Evolutionary conservation across 73 alveolate species (phyloP).

Genomic region (Blepharisma japonicum): DNA sequence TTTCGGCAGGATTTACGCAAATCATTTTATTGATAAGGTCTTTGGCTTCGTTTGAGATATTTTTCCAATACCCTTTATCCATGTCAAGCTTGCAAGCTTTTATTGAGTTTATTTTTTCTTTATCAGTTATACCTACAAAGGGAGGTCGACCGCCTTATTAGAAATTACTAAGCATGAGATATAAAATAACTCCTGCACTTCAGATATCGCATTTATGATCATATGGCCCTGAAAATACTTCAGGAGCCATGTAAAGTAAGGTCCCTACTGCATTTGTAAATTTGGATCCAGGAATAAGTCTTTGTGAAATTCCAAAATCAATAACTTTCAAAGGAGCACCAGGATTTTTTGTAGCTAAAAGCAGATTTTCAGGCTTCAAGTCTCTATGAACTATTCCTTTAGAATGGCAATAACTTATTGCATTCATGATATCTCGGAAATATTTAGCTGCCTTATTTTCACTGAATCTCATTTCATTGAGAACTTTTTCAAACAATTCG

Average conservation of each 20-base stretch:
- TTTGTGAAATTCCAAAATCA: constrained; percentile 80
- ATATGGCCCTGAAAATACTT: constrained; percentile 46
- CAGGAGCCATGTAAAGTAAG: constrained; percentile 59
- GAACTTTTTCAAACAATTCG: constrained; percentile 74
- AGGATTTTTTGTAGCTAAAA: constrained; percentile 69
- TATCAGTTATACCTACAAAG: too few relatives aligned
- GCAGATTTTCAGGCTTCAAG: constrained; percentile 89
- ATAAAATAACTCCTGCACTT: constrained; percentile 58
- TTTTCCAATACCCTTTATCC: background rate
- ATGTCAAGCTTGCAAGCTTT: too few relatives aligned
- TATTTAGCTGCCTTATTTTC: constrained; percentile 46
- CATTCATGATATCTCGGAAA: constrained; percentile 62
- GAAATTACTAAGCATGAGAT: constrained; percentile 49
- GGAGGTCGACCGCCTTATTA: too few relatives aligned
- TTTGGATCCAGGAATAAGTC: constrained; percentile 31
- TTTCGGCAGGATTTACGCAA: background rate
- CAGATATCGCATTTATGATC: constrained; percentile 63
- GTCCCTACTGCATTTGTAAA: constrained; percentile 39
- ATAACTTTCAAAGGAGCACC: constrained; percentile 73
- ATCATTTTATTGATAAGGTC: background rate
- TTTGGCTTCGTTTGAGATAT: background rate
- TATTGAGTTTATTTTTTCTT: too few relatives aligned
- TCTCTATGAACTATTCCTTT: constrained; percentile 91
- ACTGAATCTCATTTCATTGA: constrained; percentile 18
- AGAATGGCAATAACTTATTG: constrained; percentile 81